Evolutionary conservation across 768 basidiomycete species (phyloP), one percentile per base, ranked within the genome.

Genomic region (Podaxis carcinomalis): DNA sequence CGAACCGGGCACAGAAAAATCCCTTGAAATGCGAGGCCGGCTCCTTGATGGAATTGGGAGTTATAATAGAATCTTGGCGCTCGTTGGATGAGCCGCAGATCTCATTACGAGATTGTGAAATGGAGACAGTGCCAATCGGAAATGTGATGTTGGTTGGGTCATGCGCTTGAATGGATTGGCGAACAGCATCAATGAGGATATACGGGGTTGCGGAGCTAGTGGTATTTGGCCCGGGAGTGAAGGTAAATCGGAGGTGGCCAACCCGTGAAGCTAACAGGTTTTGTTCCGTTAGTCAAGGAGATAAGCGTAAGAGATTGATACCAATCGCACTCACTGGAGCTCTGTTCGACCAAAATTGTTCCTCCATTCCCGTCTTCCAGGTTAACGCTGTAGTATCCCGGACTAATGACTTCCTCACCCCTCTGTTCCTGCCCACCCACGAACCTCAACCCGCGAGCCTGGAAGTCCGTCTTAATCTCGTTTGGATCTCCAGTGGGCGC

Each of bases 221-320:
- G 37, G 46, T 68, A 36, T 54, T 68, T 16, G 5, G 63, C 57
- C 6, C 76, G 58, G 59, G 54, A 9, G 68, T 70, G 73, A 89
- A 92, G 0, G 85, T 86, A 71, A 90, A 90, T 3, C 86, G 81
- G 1, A 92, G 76, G 69, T 92, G 88, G 0, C 88, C 89, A 2
- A 88, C 88, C 6, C 87, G 81, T 4, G 90, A 90, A 5, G 89
- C 89, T 90, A 64, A 11, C 40, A 42, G 32, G 7, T 42, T n/a
- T 44, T 3, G n/a, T 44, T 44, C 16, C 19, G 5, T 44, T 44
- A 7, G 19, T n/a, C n/a, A 44, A 14, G 42, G 19, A 7, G 9
- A 9, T 32, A 32, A 32, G 32, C 32, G 1, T 32, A 32, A 32
- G 9, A 5, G 14, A 44, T 7, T 9, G 53, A 44, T 5, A n/a